phyloP scores from a whole-genome alignment of 106 monocot genomes.

The Dendrobium huoshanense region DNA sequence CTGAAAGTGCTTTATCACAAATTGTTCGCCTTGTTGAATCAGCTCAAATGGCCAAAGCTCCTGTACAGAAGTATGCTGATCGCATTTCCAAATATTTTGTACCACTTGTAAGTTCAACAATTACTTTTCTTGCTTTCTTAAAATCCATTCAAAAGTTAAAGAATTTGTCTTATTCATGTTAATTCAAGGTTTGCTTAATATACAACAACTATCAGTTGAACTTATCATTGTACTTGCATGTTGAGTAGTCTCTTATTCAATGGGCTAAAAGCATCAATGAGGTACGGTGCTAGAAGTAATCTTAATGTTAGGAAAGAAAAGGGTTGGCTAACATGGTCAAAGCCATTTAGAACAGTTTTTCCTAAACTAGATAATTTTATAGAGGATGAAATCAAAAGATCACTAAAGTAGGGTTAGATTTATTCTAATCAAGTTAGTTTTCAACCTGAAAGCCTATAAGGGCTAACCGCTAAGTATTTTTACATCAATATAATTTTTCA shows the following conservation, averaged over 20 bases:
- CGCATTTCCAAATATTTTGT: conserved; percentile 88
- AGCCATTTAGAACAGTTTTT: neutral
- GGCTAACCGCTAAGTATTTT: neutral
- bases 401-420: neutral
- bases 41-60: conserved; percentile 94
- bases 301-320: neutral
- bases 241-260: neutral
- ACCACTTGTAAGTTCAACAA: conserved; percentile 51
- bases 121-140: neutral
- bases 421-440: neutral
- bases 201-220: neutral
- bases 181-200: neutral
- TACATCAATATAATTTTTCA: neutral
- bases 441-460: neutral
- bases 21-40: conserved; percentile 89
- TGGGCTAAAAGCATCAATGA: neutral
- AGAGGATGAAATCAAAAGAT: neutral
- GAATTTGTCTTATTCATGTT: neutral
- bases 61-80: conserved; percentile 87
- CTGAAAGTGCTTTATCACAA: conserved; percentile 73
- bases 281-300: neutral
- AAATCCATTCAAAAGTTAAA: neutral
- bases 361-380: neutral
- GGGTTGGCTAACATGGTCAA: neutral
- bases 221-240: neutral